Evolutionary conservation across 2,329 filamentous ascomycete species (phyloP).

Genomic region (Aureobasidium sp.): DNA sequence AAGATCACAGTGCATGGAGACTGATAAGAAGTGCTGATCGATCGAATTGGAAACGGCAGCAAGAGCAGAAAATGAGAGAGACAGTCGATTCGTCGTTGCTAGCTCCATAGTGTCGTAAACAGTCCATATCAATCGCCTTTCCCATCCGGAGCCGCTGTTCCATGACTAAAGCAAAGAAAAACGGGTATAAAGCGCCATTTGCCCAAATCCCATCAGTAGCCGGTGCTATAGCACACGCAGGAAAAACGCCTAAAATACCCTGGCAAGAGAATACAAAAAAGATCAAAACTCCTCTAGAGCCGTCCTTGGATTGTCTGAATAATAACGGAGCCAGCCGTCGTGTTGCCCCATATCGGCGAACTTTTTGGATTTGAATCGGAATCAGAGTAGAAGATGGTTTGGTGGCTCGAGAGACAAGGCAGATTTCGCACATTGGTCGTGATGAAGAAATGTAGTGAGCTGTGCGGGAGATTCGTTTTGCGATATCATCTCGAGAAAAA

Average conservation of each 20-base stretch:
- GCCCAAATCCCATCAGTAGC: not conserved
- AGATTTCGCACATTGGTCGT: not conserved
- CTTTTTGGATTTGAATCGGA: not conserved
- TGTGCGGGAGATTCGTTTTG: not conserved
- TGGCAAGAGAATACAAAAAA: not conserved
- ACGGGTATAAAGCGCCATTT: conserved; percentile 18
- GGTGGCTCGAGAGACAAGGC: not conserved
- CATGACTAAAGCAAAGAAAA: not conserved
- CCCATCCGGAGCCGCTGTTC: not conserved
- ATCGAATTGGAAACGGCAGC: no score
- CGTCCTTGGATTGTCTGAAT: not conserved
- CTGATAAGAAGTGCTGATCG: no score
- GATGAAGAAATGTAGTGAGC: not conserved
- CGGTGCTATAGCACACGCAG: no score
- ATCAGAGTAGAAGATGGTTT: not conserved
- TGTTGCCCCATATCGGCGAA: not conserved
- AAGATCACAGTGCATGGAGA: no score
- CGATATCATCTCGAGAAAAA: not conserved
- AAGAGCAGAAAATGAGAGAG: no score
- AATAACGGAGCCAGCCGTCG: conserved; percentile 1
- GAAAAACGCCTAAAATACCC: conserved; percentile 14
- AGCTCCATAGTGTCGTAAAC: no score
- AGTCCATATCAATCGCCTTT: not conserved
- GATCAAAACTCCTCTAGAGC: not conserved
- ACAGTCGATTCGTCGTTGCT: no score